phyloP scores from a whole-genome alignment of 2,329 filamentous ascomycete species.

The Phyllosticta citrichinensis region DNA sequence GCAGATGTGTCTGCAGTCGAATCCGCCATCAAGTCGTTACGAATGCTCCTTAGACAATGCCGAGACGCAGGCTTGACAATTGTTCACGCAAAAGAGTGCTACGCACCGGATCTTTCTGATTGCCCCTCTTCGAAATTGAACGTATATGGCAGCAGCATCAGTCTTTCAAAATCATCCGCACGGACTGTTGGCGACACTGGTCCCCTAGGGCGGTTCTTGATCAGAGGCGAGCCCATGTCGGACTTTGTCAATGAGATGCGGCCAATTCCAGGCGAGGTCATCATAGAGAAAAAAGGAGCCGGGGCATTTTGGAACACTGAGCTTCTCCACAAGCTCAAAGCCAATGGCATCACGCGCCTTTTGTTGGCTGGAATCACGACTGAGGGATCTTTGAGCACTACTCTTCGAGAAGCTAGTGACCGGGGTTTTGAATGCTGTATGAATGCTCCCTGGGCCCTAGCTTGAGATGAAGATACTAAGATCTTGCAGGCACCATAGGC shows the following conservation, averaged over 20 bases:
- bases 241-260: constrained; percentile 45
- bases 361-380: constrained; percentile 50
- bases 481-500: constrained; percentile 24
- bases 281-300: constrained; percentile 51
- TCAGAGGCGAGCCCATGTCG: constrained; percentile 45
- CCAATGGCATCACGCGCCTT: constrained; percentile 47
- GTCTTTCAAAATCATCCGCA: constrained; percentile 13
- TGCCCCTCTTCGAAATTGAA: constrained; percentile 41
- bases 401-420: constrained; percentile 47
- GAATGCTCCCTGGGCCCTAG: not conserved
- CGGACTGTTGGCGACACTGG: constrained; percentile 45
- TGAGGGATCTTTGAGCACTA: constrained; percentile 49
- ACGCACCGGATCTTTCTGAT: constrained; percentile 43
- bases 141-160: not conserved
- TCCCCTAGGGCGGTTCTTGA: constrained; percentile 43
- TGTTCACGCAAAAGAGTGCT: constrained; percentile 42
- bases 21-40: constrained; percentile 31
- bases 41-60: constrained; percentile 33
- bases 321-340: constrained; percentile 43
- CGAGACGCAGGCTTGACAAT: constrained; percentile 35
- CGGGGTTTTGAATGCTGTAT: constrained; percentile 51
- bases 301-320: constrained; percentile 50
- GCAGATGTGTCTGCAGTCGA: constrained; percentile 32
- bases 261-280: constrained; percentile 41
- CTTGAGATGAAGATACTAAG: constrained; percentile 18